phyloP scores from a whole-genome alignment of 2,329 filamentous ascomycete genomes.

The Xylaria sp. region DNA sequence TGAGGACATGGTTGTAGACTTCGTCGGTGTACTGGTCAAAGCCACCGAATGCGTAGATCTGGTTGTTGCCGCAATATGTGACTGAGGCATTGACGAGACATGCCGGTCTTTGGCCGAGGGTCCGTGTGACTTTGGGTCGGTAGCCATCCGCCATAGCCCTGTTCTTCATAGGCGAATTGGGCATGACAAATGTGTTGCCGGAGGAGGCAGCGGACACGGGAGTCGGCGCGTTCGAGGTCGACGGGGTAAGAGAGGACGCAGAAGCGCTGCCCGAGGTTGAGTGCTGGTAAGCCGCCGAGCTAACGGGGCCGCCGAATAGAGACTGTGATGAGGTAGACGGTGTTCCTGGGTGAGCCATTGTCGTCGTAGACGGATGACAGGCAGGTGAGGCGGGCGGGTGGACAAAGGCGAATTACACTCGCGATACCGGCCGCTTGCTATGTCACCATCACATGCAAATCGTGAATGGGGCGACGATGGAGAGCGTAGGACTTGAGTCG shows the following conservation, averaged over 20 bases:
- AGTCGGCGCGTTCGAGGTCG: slow-evolving; percentile 55
- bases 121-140: slow-evolving; percentile 83
- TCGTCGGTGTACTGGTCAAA: slow-evolving; percentile 99
- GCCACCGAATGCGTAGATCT: slow-evolving; percentile 97
- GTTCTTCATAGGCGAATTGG: slow-evolving; percentile 80
- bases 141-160: slow-evolving; percentile 77
- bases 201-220: slow-evolving; percentile 65
- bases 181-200: slow-evolving; percentile 90
- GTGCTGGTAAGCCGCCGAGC: slow-evolving; percentile 41
- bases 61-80: slow-evolving; percentile 97
- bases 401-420: slow-evolving; percentile 14
- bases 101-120: slow-evolving; percentile 83
- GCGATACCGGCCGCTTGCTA: slow-evolving; percentile 20
- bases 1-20: slow-evolving; percentile 97
- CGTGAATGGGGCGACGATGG: slow-evolving; percentile 18
- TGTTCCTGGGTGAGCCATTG: slow-evolving; percentile 47
- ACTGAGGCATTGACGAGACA: slow-evolving; percentile 98
- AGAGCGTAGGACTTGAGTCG: neutral
- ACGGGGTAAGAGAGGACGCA: slow-evolving; percentile 46
- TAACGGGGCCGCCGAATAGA: slow-evolving; percentile 49
- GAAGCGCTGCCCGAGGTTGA: slow-evolving; percentile 45
- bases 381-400: neutral
- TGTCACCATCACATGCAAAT: slow-evolving; percentile 33
- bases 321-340: slow-evolving; percentile 43
- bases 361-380: slow-evolving; percentile 12